Conservation (phyloP, 345 rosid species). For the Reutealis trisperma region DNA sequence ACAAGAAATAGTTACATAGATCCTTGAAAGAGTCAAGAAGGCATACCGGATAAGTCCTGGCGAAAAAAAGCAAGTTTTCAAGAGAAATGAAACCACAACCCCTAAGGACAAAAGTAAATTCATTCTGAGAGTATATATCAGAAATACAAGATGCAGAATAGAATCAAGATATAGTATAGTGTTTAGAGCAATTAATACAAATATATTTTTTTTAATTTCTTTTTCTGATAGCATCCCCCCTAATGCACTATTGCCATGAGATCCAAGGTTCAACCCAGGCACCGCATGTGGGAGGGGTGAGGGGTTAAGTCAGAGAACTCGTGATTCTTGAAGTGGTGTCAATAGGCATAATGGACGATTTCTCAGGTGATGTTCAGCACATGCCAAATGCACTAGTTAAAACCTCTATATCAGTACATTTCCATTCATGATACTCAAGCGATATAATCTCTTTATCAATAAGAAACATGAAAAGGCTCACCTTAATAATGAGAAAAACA, state of each 20-base stretch:
- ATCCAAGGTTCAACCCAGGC: neutral
- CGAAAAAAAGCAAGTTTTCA: constrained; percentile 85
- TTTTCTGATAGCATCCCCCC: neutral
- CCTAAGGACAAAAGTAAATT: constrained; percentile 38
- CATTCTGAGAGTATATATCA: neutral
- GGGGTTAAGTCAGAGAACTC: too few species aligned
- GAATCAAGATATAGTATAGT: neutral
- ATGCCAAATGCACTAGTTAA: neutral
- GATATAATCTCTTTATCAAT: neutral
- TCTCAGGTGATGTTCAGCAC: too few species aligned
- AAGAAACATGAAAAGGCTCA: neutral
- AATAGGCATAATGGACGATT: too few species aligned
- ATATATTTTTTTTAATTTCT: neutral
- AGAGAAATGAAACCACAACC: constrained; percentile 89
- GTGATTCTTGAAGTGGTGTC: too few species aligned
- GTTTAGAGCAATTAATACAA: neutral
- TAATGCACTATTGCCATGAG: neutral
- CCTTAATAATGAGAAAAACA: neutral
- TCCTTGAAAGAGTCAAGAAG: constrained; percentile 14
- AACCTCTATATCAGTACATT: constrained; percentile 5
- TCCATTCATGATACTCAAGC: constrained; percentile 1
- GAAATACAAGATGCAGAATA: neutral
- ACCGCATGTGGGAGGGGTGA: too few species aligned
- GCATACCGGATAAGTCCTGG: constrained; percentile 83
- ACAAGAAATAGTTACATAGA: neutral